phyloP scores from a whole-genome alignment of 257 asterid genomes.

The Galeopsis tetrahit region DNA sequence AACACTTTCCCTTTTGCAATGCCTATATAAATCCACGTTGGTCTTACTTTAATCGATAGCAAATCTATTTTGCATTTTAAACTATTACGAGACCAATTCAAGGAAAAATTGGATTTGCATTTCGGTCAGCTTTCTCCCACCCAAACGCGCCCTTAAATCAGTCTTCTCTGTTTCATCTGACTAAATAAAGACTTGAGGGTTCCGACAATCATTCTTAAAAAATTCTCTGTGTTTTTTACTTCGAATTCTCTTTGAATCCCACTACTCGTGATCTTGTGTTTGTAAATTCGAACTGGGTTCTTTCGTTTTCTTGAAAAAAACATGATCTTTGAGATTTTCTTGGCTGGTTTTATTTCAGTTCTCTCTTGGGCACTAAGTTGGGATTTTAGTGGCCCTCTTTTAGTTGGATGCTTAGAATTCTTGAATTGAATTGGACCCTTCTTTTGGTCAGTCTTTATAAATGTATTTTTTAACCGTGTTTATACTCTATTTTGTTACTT shows the following conservation, averaged over 20 bases:
- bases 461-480: neutral
- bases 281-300: slow-evolving; percentile 33
- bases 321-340: slow-evolving; percentile 54
- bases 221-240: slow-evolving; percentile 33
- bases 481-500: neutral
- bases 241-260: slow-evolving; percentile 25
- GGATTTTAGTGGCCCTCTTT: slow-evolving; percentile 44
- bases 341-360: slow-evolving; percentile 43
- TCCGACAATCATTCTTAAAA: slow-evolving; percentile 31
- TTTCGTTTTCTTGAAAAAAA: slow-evolving; percentile 19
- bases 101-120: neutral
- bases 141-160: slow-evolving; percentile 24
- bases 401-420: slow-evolving; percentile 49
- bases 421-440: slow-evolving; percentile 32
- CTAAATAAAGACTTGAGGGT: slow-evolving; percentile 16
- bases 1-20: too few species aligned
- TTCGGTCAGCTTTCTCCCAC: neutral
- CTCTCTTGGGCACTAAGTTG: slow-evolving; percentile 43
- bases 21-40: too few species aligned
- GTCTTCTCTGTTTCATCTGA: neutral
- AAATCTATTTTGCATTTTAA: too few species aligned
- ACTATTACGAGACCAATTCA: neutral
- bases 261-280: slow-evolving; percentile 33
- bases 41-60: too few species aligned
- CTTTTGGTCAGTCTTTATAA: slow-evolving; percentile 33